Evolutionary conservation across 139 green algal species (phyloP).

Genomic region (Auxenochlorella protothecoides): DNA sequence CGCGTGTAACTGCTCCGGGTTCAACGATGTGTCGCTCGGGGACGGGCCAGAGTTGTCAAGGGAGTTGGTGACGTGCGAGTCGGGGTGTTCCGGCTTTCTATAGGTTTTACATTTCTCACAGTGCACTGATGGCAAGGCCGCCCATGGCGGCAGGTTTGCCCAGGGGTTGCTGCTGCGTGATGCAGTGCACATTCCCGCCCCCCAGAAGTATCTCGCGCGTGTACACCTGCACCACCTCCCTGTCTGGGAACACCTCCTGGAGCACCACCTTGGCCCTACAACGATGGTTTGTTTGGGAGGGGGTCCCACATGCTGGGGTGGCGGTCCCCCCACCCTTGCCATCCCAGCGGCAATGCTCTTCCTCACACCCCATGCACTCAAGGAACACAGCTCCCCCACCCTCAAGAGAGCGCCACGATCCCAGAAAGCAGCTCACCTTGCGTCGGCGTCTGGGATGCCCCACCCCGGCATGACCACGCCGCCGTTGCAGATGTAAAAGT

Average conservation of each 20-base stretch:
- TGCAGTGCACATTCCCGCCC: constrained; percentile 50
- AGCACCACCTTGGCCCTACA: constrained; percentile 21
- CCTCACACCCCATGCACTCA: background rate
- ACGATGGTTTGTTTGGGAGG: too few species aligned
- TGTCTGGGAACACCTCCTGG: constrained; percentile 20
- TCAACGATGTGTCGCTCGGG: background rate
- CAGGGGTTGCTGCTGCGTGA: constrained; percentile 38
- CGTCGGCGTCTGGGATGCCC: constrained; percentile 13
- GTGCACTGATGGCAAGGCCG: background rate
- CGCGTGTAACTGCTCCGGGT: background rate
- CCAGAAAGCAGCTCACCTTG: background rate
- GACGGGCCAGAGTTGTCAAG: background rate
- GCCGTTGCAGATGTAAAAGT: constrained; percentile 69
- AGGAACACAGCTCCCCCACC: background rate
- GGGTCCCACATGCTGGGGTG: too few species aligned
- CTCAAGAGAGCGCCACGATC: background rate
- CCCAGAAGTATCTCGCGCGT: constrained; percentile 35
- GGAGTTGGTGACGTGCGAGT: background rate
- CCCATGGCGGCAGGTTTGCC: background rate
- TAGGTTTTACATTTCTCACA: background rate
- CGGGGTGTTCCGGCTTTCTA: background rate
- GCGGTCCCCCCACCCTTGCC: too few species aligned
- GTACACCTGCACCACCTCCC: constrained; percentile 27
- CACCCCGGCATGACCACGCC: constrained; percentile 43
- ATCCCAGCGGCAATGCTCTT: background rate